These are phyloP conservation scores for Geranomyces variabilis DNA, from an alignment of 192 early-diverging fungal genomes.

Conservation along the genomic window DNA sequence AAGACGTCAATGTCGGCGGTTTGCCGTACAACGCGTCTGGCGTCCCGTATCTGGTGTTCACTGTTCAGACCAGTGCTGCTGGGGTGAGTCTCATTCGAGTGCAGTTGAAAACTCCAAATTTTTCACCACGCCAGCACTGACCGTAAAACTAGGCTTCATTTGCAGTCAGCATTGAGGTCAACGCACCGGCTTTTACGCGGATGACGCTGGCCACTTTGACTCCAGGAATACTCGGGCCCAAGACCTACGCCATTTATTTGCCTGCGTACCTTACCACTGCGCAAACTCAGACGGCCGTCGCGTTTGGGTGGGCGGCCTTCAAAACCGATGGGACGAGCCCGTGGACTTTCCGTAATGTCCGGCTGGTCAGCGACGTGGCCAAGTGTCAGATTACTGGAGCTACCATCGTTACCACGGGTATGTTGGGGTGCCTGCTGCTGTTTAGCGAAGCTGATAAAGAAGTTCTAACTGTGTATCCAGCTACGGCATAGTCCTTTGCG, in stretches of 20 bases:
- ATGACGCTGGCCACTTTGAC: slow-evolving; percentile 6
- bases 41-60: background rate
- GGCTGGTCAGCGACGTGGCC: background rate
- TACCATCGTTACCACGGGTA: background rate
- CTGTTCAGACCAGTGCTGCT: background rate
- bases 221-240: background rate
- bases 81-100: background rate
- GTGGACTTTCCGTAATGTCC: slow-evolving; percentile 1
- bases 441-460: no score
- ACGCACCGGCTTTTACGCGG: no score
- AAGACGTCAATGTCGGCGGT: background rate
- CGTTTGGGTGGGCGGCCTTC: background rate
- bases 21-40: background rate
- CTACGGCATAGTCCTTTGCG: no score
- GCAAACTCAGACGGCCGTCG: background rate
- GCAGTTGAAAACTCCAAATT: no score
- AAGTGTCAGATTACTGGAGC: background rate
- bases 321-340: background rate
- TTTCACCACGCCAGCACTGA: background rate
- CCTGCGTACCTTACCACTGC: background rate
- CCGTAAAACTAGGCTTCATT: background rate
- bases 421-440: no score
- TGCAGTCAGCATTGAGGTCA: no score
- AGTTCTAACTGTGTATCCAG: no score
- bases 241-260: background rate